Evolutionary conservation across 768 basidiomycete genomes (phyloP).

Genomic region (Rhodotorula taiwanensis): DNA sequence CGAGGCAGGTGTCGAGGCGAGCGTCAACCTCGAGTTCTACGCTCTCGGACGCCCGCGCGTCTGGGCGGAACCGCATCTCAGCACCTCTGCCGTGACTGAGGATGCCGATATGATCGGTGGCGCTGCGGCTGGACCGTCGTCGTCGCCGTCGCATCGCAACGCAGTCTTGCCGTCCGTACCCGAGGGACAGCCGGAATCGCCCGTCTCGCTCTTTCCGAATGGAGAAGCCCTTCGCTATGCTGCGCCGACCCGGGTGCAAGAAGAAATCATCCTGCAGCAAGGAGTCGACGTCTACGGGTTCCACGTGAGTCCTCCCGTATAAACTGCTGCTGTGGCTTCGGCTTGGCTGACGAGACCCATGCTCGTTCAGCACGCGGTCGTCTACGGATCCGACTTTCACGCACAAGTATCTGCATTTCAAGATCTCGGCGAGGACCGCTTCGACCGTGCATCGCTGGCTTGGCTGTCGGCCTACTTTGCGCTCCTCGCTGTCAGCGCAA

Average conservation of each 20-base stretch:
- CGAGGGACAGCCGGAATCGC: slow-evolving; percentile 2
- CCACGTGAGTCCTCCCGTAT: slow-evolving; percentile 29
- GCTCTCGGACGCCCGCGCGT: slow-evolving; percentile 20
- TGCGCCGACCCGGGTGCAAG: slow-evolving; percentile 10
- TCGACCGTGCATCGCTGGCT: slow-evolving; percentile 12
- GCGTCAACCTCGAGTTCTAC: slow-evolving; percentile 29
- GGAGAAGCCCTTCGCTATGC: slow-evolving; percentile 1
- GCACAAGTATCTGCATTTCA: slow-evolving; percentile 23
- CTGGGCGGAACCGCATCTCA: slow-evolving; percentile 13
- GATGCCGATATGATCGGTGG: background rate
- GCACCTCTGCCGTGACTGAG: background rate
- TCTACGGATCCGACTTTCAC: slow-evolving; percentile 18
- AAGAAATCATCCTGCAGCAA: slow-evolving; percentile 9
- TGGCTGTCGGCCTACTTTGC: slow-evolving; percentile 35
- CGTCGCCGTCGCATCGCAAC: slow-evolving; percentile 5
- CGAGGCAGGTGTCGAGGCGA: slow-evolving; percentile 23
- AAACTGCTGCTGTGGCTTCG: too few species aligned
- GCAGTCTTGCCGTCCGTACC: slow-evolving; percentile 5
- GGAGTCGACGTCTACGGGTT: slow-evolving; percentile 23
- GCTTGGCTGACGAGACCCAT: too few species aligned
- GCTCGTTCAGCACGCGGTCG: slow-evolving; percentile 21
- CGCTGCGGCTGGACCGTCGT: too few species aligned
- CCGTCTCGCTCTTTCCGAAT: slow-evolving; percentile 14
- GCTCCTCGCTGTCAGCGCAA: slow-evolving; percentile 25
- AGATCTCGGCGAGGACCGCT: slow-evolving; percentile 21